Conservation (phyloP, 345 rosid genomes). For the Kernera saxatilis region DNA sequence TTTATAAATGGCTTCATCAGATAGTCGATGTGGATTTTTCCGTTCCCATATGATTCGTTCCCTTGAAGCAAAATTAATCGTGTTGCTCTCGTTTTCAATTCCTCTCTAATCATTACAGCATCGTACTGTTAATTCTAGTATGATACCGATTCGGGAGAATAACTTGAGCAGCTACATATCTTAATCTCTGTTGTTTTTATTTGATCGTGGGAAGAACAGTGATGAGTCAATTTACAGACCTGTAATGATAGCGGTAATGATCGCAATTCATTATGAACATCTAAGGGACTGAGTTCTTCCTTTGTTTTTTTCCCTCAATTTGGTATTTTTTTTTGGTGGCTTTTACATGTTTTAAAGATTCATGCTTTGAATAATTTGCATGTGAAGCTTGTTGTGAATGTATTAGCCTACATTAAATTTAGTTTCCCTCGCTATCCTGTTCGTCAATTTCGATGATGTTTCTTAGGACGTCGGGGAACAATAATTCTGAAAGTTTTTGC, state of each 20-base stretch:
- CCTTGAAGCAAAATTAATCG: conserved; percentile 69
- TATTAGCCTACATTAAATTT: conserved; percentile 24
- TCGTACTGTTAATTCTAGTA: background rate
- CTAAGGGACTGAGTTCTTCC: conserved; percentile 89
- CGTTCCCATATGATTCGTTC: conserved; percentile 83
- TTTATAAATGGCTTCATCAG: conserved; percentile 53
- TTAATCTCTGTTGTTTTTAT: background rate
- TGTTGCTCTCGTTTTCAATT: conserved; percentile 37
- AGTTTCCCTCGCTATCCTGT: conserved; percentile 37
- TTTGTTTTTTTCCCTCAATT: background rate
- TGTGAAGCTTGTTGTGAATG: background rate
- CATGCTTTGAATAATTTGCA: conserved; percentile 6
- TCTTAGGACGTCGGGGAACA: conserved; percentile 32
- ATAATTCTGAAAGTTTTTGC: background rate
- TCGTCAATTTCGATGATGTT: conserved; percentile 15
- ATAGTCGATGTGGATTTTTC: conserved; percentile 69
- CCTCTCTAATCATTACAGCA: background rate
- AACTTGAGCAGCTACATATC: conserved; percentile 13
- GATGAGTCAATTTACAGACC: conserved; percentile 84
- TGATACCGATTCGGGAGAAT: background rate
- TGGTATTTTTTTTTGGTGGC: background rate
- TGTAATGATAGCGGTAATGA: conserved; percentile 90
- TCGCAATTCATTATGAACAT: conserved; percentile 73
- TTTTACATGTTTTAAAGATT: background rate
- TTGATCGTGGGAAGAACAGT: conserved; percentile 29